Evolutionary conservation across 139 green algal genomes (phyloP).

Genomic region (Chlorella sp.): DNA sequence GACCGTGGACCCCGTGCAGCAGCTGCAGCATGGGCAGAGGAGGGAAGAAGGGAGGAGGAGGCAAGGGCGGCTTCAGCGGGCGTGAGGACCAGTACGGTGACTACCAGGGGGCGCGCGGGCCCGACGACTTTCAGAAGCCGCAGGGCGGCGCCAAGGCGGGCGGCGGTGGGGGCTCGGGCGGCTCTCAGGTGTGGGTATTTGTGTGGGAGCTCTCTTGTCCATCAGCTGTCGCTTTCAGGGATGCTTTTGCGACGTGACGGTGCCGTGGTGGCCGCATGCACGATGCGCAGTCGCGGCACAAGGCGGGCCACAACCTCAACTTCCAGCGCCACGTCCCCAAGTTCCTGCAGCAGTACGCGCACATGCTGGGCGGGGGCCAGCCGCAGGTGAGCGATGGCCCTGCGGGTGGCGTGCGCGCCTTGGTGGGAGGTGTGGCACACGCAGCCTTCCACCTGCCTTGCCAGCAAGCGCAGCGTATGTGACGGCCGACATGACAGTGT

Average conservation of each 20-base stretch:
- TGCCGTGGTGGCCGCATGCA: background rate
- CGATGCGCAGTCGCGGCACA: background rate
- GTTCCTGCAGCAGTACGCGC: conserved; percentile 67
- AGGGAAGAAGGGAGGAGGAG: background rate
- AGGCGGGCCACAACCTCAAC: conserved; percentile 27
- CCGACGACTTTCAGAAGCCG: conserved; percentile 34
- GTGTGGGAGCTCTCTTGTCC: background rate
- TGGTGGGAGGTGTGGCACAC: too few relatives aligned
- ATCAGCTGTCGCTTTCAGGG: background rate
- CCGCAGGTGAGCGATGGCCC: too few relatives aligned
- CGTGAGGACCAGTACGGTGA: conserved; percentile 65
- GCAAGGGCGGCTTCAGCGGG: background rate
- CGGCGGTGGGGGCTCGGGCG: conserved; percentile 23
- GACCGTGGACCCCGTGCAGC: too few relatives aligned
- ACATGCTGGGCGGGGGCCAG: conserved; percentile 46
- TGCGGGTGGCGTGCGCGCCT: too few relatives aligned
- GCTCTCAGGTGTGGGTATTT: conserved; percentile 21
- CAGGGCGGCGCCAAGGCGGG: conserved; percentile 23
- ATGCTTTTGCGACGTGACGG: background rate
- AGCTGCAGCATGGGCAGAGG: background rate
- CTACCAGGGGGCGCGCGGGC: conserved; percentile 33
- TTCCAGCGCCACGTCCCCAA: conserved; percentile 62
- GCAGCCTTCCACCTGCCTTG: too few relatives aligned
- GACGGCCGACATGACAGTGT: too few relatives aligned
- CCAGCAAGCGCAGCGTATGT: too few relatives aligned